A percentile compares a stretch with the other conserved stretches of the same genome.
These are phyloP conservation scores for Ophiostoma ulmi DNA, from an alignment of 2,329 filamentous ascomycete species.

Conservation along the genomic window DNA sequence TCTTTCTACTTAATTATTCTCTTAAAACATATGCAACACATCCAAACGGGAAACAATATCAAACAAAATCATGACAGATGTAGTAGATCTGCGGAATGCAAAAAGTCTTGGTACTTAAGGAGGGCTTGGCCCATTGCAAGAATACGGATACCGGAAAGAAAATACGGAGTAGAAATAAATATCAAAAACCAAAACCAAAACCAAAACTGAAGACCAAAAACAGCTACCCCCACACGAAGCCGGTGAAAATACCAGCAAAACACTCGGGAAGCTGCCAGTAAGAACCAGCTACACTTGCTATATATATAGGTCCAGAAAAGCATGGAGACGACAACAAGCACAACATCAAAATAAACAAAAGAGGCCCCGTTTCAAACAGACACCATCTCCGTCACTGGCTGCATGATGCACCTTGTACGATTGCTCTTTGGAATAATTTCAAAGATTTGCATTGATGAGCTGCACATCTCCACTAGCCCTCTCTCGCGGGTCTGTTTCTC, in stretches of 20 bases:
- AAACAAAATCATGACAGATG: background rate
- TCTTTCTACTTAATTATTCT: background rate
- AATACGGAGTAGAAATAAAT: background rate
- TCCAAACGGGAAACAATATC: background rate
- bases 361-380: background rate
- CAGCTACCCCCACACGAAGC: background rate
- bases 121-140: background rate
- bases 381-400: background rate
- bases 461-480: conserved; percentile 1
- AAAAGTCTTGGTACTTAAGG: background rate
- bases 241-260: background rate
- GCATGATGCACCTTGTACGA: conserved; percentile 5
- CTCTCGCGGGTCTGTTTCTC: background rate
- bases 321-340: background rate
- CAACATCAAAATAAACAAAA: background rate
- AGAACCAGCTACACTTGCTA: background rate
- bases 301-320: background rate
- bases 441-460: background rate
- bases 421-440: background rate
- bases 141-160: background rate
- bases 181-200: background rate
- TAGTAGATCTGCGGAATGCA: background rate
- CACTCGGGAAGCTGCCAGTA: background rate
- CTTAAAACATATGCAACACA: background rate
- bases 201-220: background rate